Base-by-base conservation (phyloP, 257 asterid genomes). In the Nicotiana attenuata region DNA sequence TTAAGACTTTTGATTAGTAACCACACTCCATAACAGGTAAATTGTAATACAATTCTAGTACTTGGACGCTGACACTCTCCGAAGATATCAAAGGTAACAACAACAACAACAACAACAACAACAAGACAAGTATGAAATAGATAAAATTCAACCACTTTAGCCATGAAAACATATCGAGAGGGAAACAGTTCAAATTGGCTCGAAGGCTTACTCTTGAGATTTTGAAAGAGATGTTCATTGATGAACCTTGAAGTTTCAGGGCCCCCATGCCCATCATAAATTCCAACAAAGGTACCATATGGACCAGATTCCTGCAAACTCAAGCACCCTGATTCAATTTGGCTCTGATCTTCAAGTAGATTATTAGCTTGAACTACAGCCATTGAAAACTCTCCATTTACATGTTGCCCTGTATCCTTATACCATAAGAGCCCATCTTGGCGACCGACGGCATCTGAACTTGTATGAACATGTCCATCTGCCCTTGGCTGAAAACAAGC, bases 321-420 rank as follows among this genome's bases (percentile, higher is more conserved):
- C 83, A 92, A 85, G 80, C 88, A 83, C 57, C 96, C 96, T 61
- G 94, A 90, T 84, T 92, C 94, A 20, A 92, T 85, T 82, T 90
- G 96, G 80, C 96, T 87, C 84, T 92, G 96, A 89, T 92, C 96
- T 88, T 92, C 96, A 13, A 90, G 90, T 56, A 92, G 83, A 85
- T 88, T 89, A 89, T 92, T 92, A 77, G 96, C 96, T 84, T 92
- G 96, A 80, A 92, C 94, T 81, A 92, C 96, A 86, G 96, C 96
- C 96, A 92, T 92, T 5, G 96, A 92, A 85, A 92, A 92, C 82
- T 92, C 94, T 33, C 96, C 96, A 87, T 83, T 90, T 80, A 65
- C 86, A 85, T 92, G 96, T 81, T 89, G 92, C 63, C 96, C 96
- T 1, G 87, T 83, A 81, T 92, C 96, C 88, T 92, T 92, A 82